Evolutionary conservation across 306 rosid genomes (phyloP).

Genomic region (Pachyrhizus erosus): DNA sequence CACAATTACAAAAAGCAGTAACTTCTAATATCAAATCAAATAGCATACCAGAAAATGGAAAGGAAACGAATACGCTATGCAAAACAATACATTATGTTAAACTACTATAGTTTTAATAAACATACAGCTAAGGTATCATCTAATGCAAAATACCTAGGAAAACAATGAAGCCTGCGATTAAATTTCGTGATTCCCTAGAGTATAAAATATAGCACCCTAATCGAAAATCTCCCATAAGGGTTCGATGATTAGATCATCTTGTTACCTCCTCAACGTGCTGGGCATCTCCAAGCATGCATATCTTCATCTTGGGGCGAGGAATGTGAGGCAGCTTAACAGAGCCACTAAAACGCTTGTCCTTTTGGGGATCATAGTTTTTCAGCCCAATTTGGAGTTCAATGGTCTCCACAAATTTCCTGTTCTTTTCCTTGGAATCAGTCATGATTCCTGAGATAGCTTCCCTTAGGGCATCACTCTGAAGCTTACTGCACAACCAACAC

Average conservation of each 20-base stretch:
- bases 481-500: constrained; percentile 60
- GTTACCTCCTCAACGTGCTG: constrained; percentile 72
- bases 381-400: constrained; percentile 42
- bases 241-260: neutral
- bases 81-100: neutral
- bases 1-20: neutral
- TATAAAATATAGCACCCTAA: neutral
- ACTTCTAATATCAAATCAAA: neutral
- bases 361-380: constrained; percentile 44
- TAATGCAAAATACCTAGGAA: neutral
- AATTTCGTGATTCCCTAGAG: neutral
- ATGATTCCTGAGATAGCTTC: constrained; percentile 68
- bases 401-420: constrained; percentile 40
- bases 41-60: neutral
- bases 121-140: neutral
- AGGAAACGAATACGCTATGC: neutral
- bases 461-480: constrained; percentile 74
- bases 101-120: neutral
- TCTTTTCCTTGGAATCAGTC: constrained; percentile 49
- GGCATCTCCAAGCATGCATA: constrained; percentile 49
- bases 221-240: neutral
- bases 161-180: neutral
- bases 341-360: constrained; percentile 70
- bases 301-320: constrained; percentile 86
- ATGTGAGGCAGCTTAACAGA: constrained; percentile 87